phyloP scores from a whole-genome alignment of 768 basidiomycete species.

The Xerocomellus amylosporus region DNA sequence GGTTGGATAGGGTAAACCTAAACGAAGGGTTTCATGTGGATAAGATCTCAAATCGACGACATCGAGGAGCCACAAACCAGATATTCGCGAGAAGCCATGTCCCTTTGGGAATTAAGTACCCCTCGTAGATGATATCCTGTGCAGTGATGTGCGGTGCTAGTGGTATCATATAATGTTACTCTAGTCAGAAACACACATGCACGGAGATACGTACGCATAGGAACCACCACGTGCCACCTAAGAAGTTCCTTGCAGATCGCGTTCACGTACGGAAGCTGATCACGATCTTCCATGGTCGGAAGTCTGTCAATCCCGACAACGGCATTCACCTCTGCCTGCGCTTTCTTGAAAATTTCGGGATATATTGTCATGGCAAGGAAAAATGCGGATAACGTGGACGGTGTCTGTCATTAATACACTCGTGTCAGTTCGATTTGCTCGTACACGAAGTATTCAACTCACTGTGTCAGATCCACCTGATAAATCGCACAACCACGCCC shows the following conservation, averaged over 20 bases:
- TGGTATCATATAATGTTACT: neutral
- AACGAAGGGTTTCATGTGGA: neutral
- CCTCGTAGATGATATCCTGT: slow-evolving; percentile 19
- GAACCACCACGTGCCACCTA: neutral
- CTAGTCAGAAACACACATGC: neutral
- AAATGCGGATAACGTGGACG: slow-evolving; percentile 9
- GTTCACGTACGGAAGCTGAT: slow-evolving; percentile 15
- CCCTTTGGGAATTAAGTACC: slow-evolving; percentile 23
- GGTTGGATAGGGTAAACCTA: slow-evolving; percentile 7
- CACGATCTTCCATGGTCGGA: slow-evolving; percentile 10
- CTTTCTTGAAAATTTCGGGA: slow-evolving; percentile 6
- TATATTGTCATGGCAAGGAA: slow-evolving; percentile 18
- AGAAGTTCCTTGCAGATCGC: slow-evolving; percentile 17
- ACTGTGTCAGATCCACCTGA: slow-evolving; percentile 29
- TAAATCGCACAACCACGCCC: neutral
- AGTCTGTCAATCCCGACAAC: slow-evolving; percentile 12
- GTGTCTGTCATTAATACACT: slow-evolving; percentile 13
- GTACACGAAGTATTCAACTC: slow-evolving; percentile 18
- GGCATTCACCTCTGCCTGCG: slow-evolving; percentile 15
- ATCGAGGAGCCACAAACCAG: slow-evolving; percentile 1
- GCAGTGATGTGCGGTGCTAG: slow-evolving; percentile 3
- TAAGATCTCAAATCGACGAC: neutral
- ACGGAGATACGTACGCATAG: neutral
- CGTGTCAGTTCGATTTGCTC: neutral
- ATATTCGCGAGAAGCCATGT: neutral